A percentile compares a stretch with the other conserved stretches of the same genome.
Evolutionary conservation across 2,329 filamentous ascomycete genomes (phyloP).

Genomic region (Cladosporium sp.): DNA sequence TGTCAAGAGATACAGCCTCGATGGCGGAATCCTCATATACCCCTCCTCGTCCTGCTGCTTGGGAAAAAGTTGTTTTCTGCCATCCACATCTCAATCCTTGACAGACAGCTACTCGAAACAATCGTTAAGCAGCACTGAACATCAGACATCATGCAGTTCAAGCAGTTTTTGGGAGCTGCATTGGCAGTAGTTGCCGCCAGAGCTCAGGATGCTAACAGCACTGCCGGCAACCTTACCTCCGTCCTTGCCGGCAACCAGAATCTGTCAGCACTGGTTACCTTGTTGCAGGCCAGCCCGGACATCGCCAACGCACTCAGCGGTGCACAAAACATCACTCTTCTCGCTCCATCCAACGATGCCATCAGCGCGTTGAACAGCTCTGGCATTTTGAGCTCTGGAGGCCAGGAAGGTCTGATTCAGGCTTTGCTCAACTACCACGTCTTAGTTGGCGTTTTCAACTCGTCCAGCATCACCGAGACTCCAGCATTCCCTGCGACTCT

Average conservation of each 20-base stretch:
- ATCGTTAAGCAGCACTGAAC: neutral
- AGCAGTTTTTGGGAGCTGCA: slow-evolving; percentile 40
- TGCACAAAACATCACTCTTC: slow-evolving; percentile 56
- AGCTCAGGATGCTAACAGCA: slow-evolving; percentile 25
- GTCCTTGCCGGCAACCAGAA: slow-evolving; percentile 36
- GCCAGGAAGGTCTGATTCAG: slow-evolving; percentile 38
- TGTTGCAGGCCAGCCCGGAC: slow-evolving; percentile 40
- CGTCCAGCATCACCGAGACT: slow-evolving; percentile 40
- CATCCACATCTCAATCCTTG: neutral
- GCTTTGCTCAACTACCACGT: slow-evolving; percentile 61
- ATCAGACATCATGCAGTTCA: slow-evolving; percentile 40
- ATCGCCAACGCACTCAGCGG: slow-evolving; percentile 41
- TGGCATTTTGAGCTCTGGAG: slow-evolving; percentile 36
- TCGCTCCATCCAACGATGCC: slow-evolving; percentile 59
- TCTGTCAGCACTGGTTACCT: slow-evolving; percentile 36
- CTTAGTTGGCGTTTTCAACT: slow-evolving; percentile 52
- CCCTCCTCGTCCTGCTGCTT: neutral
- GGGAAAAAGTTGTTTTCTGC: neutral
- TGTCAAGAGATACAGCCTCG: slow-evolving; percentile 8
- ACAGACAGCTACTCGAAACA: neutral
- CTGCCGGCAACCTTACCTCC: slow-evolving; percentile 31
- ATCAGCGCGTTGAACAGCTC: slow-evolving; percentile 39
- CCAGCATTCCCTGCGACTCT: slow-evolving; percentile 49
- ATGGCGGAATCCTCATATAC: slow-evolving; percentile 13
- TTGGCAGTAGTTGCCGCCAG: slow-evolving; percentile 38